Evolutionary conservation across 2,329 filamentous ascomycete species (phyloP), one percentile per base, ranked within the genome.

Genomic region (Sodiomyces alkalinus): DNA sequence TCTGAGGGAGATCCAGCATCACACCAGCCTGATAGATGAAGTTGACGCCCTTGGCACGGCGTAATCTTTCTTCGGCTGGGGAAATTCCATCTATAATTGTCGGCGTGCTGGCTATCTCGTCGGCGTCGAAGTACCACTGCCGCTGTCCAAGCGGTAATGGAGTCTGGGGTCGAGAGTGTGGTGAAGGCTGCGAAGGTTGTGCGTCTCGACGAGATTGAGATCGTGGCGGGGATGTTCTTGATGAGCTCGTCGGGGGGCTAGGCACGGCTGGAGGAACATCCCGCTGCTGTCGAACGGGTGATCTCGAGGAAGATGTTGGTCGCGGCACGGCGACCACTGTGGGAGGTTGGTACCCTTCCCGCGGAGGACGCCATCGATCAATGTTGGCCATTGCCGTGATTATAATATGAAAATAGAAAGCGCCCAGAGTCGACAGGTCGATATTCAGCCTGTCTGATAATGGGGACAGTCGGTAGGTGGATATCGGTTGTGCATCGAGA

Each of bases 11-110:
- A 48, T 92, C 87, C 29, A 96, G 68, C 60, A 93, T 74, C 40
- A 92, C 82, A 38, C 87, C 90, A 24, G 87, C 83, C 52, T 94
- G 86, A 37, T 83, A 77, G 44, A 98, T 92, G 55, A 98, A 98
- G 51, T 93, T 92, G 47, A 94, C 78, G 26, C 90, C 87, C 51
- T 96, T 96, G 35, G 80, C 78, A 31, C 90, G 73, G 33, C 80
- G 66, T 39, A 79, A 66, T 36, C 82, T 68, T 56, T 96, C 90
- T 46, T 90, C 76, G 17, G 74, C 69, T 4, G 74, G 64, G 7
- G 72, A 52, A 48, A 96, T 70, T 14, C 87, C 87, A 40, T 93
- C 81, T 10, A 85, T 55, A 33, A 92, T 75, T 29, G 82, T 90
- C 1, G 90, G 90, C 6, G 83, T 80, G 46, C 78, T 80, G 29